phyloP scores from a whole-genome alignment of 306 rosid genomes.

The Prunus kanzakura region DNA sequence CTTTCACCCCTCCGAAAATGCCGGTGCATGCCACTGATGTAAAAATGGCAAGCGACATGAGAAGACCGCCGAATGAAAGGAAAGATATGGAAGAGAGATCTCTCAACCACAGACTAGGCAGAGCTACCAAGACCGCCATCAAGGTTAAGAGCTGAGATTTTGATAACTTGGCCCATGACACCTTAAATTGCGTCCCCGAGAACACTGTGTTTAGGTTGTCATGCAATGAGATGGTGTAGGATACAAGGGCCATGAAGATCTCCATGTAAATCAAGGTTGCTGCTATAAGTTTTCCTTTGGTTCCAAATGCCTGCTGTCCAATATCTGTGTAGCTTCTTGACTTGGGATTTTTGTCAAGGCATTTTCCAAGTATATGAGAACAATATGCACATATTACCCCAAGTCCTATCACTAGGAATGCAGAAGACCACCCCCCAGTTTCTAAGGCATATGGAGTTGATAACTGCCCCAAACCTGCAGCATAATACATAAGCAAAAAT shows the following conservation, averaged over 20 bases:
- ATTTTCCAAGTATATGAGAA: conserved; percentile 55
- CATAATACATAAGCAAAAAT: not conserved
- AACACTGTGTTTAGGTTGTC: conserved; percentile 55
- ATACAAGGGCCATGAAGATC: conserved; percentile 72
- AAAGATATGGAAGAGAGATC: conserved; percentile 64
- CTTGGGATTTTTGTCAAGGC: conserved; percentile 53
- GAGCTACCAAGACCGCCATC: conserved; percentile 46
- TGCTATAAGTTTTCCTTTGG: conserved; percentile 48
- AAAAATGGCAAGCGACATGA: conserved; percentile 60
- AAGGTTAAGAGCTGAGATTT: conserved; percentile 47
- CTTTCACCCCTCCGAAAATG: conserved; percentile 39
- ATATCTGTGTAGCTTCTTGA: conserved; percentile 55
- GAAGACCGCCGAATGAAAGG: conserved; percentile 57
- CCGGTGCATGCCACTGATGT: conserved; percentile 46
- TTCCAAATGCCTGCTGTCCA: conserved; percentile 64
- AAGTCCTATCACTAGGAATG: conserved; percentile 45
- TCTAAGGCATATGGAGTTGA: conserved; percentile 71
- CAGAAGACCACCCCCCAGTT: conserved; percentile 62
- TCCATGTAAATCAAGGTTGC: conserved; percentile 52
- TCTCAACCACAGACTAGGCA: conserved; percentile 70
- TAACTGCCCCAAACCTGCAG: conserved; percentile 70
- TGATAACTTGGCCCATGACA: conserved; percentile 32
- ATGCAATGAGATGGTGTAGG: conserved; percentile 78
- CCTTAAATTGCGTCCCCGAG: conserved; percentile 29
- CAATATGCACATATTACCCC: conserved; percentile 51